Conservation (phyloP, 805 yeast species). For the Wickerhamiella hasegawae region DNA sequence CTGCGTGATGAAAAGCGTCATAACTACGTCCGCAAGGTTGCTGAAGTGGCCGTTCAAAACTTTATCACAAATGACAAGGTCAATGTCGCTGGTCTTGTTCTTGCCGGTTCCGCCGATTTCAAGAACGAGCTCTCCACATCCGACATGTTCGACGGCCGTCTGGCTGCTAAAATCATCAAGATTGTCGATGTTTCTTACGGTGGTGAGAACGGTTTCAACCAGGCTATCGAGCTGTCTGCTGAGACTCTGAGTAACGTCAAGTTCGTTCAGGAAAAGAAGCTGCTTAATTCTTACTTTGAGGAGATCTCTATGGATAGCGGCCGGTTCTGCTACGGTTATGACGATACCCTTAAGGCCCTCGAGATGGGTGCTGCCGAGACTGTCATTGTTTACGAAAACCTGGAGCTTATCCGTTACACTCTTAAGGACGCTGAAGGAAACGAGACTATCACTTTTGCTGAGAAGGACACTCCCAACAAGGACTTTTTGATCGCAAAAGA, state of each 20-base stretch:
- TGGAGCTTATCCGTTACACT: conserved; percentile 70
- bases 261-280: conserved; percentile 95
- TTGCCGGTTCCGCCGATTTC: conserved; percentile 99
- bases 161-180: conserved; percentile 73
- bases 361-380: conserved; percentile 94
- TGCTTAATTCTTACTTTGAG: conserved; percentile 81
- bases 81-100: conserved; percentile 81
- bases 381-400: conserved; percentile 82
- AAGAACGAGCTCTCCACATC: conserved; percentile 86
- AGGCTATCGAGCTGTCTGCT: conserved; percentile 94
- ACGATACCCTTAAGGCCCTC: conserved; percentile 88
- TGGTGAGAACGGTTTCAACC: conserved; percentile 98
- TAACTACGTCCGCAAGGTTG: conserved; percentile 94
- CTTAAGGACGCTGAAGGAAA: conserved; percentile 71
- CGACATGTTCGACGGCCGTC: conserved; percentile 83
- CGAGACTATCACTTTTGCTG: conserved; percentile 54
- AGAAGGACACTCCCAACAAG: conserved; percentile 60
- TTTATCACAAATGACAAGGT: conserved; percentile 91
- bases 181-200: conserved; percentile 97
- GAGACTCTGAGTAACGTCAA: conserved; percentile 95
- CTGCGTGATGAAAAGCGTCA: conserved; percentile 98
- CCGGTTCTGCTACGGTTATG: conserved; percentile 93
- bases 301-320: conserved; percentile 97
- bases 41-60: conserved; percentile 95
- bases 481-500: conserved; percentile 69